Base-by-base conservation (phyloP, 768 basidiomycete species). In the Hygrocybe coccinea region DNA sequence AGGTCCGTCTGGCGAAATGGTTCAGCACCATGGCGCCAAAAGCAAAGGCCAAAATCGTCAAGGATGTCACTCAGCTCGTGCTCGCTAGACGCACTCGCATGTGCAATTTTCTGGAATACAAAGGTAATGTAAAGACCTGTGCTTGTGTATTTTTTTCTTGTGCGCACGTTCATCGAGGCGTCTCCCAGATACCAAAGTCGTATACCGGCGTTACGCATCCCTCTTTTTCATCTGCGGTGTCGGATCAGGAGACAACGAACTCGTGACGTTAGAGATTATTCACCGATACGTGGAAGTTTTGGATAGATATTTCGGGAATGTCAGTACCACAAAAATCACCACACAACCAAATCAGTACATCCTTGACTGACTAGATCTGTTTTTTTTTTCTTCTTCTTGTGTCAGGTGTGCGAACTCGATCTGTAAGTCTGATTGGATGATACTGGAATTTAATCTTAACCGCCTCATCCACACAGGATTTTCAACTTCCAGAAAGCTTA, bases 401-500 rank as follows among this genome's bases (percentile, higher is more conserved):
- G 36, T 3, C 54, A 90, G 89, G 89, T 91, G 25, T 90, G 88
- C 74, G 95, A 98, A 69, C 75, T 97, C 55, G 95, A 97, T 70
- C 75, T 98, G 91, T 94, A 66, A 67, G 84, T 22, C 37, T 41
- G 7, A 9, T 7, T 38, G 5, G 2, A 29, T 3, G 33, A 17
- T 5, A 37, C 34, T 33, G 22, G 24, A n/a, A 37, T 24, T 39
- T 14, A 38, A 29, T 29, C 14, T 22, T 29, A 36, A 25, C 44
- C 3, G 22, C 29, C 35, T 47, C 43, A 48, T 21, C 29, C 34
- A 37, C 38, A 17, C 61, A 94, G 91, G 52, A 95, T 97, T 62
- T 98, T 97, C 81, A 97, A 97, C 74, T 97, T 97, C 68, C 90
- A 97, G 67, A 91, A 93, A 69, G 95, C 95, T 1, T 97, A 93